Percentiles rank a stretch among this genome's conserved stretches.
These are phyloP conservation scores for Cicer pinnatifidum DNA, from an alignment of 306 rosid species.

Conservation along the genomic window DNA sequence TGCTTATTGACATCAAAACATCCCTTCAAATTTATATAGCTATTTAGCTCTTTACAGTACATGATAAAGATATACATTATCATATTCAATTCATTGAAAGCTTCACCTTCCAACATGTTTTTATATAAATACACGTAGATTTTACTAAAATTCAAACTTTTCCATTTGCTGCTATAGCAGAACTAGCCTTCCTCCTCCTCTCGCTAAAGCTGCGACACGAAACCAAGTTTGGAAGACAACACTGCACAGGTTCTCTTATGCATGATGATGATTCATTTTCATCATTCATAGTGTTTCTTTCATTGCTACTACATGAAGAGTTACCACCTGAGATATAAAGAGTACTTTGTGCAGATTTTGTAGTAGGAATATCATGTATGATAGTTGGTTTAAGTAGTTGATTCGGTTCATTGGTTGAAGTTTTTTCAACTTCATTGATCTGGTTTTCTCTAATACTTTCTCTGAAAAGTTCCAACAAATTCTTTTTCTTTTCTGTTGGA, in stretches of 20 bases:
- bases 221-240: constrained; percentile 85
- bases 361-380: constrained; percentile 43
- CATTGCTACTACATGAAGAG: constrained; percentile 68
- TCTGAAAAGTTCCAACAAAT: constrained; percentile 69
- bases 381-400: constrained; percentile 50
- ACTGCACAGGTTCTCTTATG: constrained; percentile 51
- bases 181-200: constrained; percentile 72
- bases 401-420: constrained; percentile 37
- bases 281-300: constrained; percentile 55
- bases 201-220: constrained; percentile 71
- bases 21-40: constrained; percentile 43
- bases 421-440: constrained; percentile 38
- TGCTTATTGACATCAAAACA: constrained; percentile 30
- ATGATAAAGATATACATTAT: constrained; percentile 49
- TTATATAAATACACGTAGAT: constrained; percentile 6
- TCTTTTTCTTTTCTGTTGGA: constrained; percentile 69
- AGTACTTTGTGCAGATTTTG: constrained; percentile 59
- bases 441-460: constrained; percentile 57
- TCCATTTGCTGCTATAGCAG: constrained; percentile 63
- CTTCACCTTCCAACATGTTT: constrained; percentile 28
- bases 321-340: constrained; percentile 55
- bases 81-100: constrained; percentile 26
- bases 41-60: constrained; percentile 49
- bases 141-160: constrained; percentile 43
- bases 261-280: constrained; percentile 39